Evolutionary conservation across 495 filamentous ascomycete genomes (phyloP).

Genomic region (Neurospora tetrasperma): DNA sequence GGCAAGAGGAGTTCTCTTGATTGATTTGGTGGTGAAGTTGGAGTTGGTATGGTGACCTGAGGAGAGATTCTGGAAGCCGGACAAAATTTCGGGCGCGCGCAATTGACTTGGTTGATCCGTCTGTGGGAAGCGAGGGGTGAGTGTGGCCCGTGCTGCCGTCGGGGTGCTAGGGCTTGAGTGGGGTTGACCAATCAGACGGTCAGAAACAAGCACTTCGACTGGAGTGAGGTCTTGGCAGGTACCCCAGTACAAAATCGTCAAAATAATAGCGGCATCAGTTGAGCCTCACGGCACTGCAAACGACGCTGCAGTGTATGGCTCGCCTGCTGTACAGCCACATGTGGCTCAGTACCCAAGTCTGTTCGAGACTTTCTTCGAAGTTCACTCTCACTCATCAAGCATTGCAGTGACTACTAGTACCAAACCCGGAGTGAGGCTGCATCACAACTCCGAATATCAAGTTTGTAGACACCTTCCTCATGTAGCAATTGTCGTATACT

Average conservation of each 20-base stretch:
- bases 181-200: slow-evolving; percentile 11
- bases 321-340: slow-evolving; percentile 7
- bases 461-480: background rate
- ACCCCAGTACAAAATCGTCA: background rate
- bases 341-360: slow-evolving; percentile 9
- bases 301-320: background rate
- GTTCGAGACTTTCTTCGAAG: background rate
- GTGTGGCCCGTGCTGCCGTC: slow-evolving; percentile 6
- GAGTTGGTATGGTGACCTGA: slow-evolving; percentile 5
- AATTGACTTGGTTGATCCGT: slow-evolving; percentile 16
- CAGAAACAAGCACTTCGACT: slow-evolving; percentile 1
- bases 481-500: background rate
- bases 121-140: slow-evolving; percentile 12
- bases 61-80: slow-evolving; percentile 12
- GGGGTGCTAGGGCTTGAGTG: slow-evolving; percentile 21
- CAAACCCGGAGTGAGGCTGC: background rate
- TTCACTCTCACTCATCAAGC: background rate
- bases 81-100: slow-evolving; percentile 15
- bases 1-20: slow-evolving; percentile 40
- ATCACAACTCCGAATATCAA: background rate
- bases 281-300: background rate
- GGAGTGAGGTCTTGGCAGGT: background rate
- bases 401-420: background rate
- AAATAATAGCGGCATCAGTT: background rate
- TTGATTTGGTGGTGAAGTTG: slow-evolving; percentile 9